phyloP scores from a whole-genome alignment of 2,329 filamentous ascomycete genomes.

The Diplodia mutila region DNA sequence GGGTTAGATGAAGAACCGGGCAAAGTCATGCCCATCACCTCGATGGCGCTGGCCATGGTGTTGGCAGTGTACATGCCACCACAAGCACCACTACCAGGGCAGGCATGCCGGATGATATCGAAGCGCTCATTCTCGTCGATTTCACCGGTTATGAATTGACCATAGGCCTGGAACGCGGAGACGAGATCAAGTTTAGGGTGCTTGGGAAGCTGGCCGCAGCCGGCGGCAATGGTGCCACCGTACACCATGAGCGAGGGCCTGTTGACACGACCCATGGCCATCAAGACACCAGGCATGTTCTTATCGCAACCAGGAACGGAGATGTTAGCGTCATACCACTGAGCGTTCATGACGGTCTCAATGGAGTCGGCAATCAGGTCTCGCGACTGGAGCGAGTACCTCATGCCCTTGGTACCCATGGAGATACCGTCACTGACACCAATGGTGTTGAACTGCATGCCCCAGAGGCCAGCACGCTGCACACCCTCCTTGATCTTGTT shows the following conservation, averaged over 20 bases:
- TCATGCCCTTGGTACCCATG: conserved; percentile 98
- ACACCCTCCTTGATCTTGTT: conserved; percentile 74
- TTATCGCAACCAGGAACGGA: conserved; percentile 98
- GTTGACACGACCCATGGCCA: conserved; percentile 92
- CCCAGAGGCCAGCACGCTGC: conserved; percentile 76
- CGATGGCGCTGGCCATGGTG: conserved; percentile 57
- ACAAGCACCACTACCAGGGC: conserved; percentile 80
- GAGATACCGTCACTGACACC: conserved; percentile 97
- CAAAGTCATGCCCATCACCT: conserved; percentile 55
- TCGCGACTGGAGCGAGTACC: conserved; percentile 89
- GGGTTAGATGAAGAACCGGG: conserved; percentile 57
- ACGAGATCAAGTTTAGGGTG: conserved; percentile 86
- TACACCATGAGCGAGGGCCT: conserved; percentile 97
- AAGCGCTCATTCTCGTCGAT: conserved; percentile 90
- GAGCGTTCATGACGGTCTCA: conserved; percentile 97
- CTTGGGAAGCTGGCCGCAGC: conserved; percentile 69
- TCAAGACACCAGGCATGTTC: conserved; percentile 78
- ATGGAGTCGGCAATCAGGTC: conserved; percentile 98
- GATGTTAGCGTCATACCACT: conserved; percentile 98
- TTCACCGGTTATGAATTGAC: conserved; percentile 88
- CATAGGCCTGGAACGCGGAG: conserved; percentile 96
- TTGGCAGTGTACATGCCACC: conserved; percentile 73
- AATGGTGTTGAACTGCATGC: conserved; percentile 99
- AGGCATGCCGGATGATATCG: conserved; percentile 92
- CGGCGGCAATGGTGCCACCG: conserved; percentile 89